These are phyloP conservation scores for Entomortierella chlamydospora DNA, from an alignment of 192 early-diverging fungal genomes.

Conservation along the genomic window DNA sequence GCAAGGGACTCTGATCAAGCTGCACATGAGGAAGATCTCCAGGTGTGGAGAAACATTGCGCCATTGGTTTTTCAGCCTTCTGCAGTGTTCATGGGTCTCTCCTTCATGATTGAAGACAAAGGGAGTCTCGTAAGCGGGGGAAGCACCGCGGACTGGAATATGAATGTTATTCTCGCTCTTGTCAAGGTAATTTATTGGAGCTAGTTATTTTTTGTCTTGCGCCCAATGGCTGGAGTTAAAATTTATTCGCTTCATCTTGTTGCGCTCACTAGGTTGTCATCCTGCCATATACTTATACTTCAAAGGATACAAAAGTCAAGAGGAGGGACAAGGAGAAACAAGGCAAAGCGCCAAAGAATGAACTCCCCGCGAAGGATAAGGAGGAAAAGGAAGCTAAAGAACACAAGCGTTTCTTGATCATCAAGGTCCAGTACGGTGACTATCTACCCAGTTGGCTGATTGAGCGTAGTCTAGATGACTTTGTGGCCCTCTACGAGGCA, in stretches of 20 bases:
- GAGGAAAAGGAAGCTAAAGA: constrained; percentile 52
- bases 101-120: constrained; percentile 54
- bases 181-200: constrained; percentile 29
- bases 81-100: constrained; percentile 49
- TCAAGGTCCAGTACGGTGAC: constrained; percentile 51
- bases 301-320: constrained; percentile 51
- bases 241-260: background rate
- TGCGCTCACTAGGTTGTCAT: constrained; percentile 39
- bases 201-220: background rate
- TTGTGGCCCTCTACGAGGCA: constrained; percentile 43
- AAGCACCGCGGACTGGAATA: constrained; percentile 45
- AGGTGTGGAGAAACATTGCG: constrained; percentile 40
- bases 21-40: constrained; percentile 35
- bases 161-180: constrained; percentile 52
- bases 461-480: constrained; percentile 48
- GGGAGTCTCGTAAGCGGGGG: constrained; percentile 24
- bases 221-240: background rate
- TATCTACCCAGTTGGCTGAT: constrained; percentile 50
- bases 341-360: background rate
- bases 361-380: constrained; percentile 20
- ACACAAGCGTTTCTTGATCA: constrained; percentile 47
- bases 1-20: constrained; percentile 30
- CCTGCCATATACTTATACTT: constrained; percentile 40
- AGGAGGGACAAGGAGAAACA: constrained; percentile 17
- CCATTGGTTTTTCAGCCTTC: constrained; percentile 43